phyloP scores from a whole-genome alignment of 371 early-diverging fungal species.

The Cokeromyces recurvatus region DNA sequence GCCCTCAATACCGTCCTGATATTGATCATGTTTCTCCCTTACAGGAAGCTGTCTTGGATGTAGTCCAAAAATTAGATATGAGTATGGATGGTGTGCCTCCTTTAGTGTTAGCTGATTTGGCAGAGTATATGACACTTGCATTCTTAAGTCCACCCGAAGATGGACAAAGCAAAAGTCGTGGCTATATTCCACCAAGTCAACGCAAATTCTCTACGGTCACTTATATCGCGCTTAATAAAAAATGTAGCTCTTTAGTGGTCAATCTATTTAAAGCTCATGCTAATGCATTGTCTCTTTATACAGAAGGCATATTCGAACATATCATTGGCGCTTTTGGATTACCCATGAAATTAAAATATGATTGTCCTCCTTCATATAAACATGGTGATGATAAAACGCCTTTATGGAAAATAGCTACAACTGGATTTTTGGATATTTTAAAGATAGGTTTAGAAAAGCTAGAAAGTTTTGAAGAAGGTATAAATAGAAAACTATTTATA shows the following conservation, averaged over 20 bases:
- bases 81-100: conserved; percentile 37
- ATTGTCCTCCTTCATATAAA: conserved; percentile 68
- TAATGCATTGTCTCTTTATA: conserved; percentile 49
- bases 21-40: conserved; percentile 51
- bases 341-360: conserved; percentile 74
- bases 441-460: conserved; percentile 56
- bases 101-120: conserved; percentile 38
- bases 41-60: conserved; percentile 56
- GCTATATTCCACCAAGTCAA: conserved; percentile 30
- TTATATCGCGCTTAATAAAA: conserved; percentile 75
- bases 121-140: conserved; percentile 51
- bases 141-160: conserved; percentile 38
- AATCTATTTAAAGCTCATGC: conserved; percentile 55
- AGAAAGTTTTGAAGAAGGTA: conserved; percentile 56
- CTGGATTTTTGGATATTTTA: conserved; percentile 60
- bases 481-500: not conserved
- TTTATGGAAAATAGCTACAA: conserved; percentile 71
- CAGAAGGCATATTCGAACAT: conserved; percentile 63
- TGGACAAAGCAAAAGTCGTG: conserved; percentile 13
- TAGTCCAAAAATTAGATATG: conserved; percentile 39
- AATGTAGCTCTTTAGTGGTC: conserved; percentile 52
- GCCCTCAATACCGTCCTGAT: conserved; percentile 55
- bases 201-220: conserved; percentile 48
- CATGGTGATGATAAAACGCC: conserved; percentile 71
- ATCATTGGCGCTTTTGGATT: conserved; percentile 62